These are phyloP conservation scores for Linnemannia elongata DNA, from an alignment of 192 early-diverging fungal species.

Conservation along the genomic window DNA sequence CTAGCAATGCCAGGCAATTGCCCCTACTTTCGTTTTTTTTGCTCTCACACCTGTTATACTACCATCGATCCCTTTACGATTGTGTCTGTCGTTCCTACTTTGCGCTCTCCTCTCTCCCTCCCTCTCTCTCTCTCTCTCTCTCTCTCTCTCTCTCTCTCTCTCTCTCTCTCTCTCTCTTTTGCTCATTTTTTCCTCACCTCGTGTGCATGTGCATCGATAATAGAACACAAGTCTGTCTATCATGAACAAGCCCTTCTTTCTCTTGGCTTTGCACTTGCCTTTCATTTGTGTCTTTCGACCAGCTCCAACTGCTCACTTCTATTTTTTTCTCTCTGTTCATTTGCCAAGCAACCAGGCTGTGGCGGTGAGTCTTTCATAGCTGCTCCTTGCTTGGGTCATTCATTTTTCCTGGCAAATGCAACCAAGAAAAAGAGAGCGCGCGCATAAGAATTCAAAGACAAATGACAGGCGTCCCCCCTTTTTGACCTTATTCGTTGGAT, in stretches of 20 bases:
- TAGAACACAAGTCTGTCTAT: background rate
- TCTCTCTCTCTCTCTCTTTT: background rate
- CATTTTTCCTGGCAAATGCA: background rate
- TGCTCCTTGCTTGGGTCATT: background rate
- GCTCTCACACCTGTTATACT: background rate
- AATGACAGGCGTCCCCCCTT: background rate
- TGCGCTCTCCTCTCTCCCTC: background rate
- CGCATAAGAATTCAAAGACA: no score
- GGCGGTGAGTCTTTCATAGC: background rate
- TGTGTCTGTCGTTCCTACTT: background rate
- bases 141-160: background rate
- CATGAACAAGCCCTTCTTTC: background rate
- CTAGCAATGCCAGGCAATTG: background rate
- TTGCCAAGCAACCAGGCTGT: conserved; percentile 1
- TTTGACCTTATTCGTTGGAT: background rate
- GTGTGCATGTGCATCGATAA: background rate
- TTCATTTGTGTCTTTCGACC: background rate
- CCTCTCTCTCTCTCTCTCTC: background rate
- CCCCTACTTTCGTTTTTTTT: background rate
- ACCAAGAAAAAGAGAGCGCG: no score
- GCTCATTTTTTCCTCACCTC: background rate
- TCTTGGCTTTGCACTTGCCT: background rate
- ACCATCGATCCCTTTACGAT: background rate
- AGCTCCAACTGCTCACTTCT: background rate
- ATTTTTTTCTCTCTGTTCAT: conserved; percentile 6